These are phyloP conservation scores for Malassezia restricta DNA, from an alignment of 1,284 basidiomycete genomes.

Conservation along the genomic window DNA sequence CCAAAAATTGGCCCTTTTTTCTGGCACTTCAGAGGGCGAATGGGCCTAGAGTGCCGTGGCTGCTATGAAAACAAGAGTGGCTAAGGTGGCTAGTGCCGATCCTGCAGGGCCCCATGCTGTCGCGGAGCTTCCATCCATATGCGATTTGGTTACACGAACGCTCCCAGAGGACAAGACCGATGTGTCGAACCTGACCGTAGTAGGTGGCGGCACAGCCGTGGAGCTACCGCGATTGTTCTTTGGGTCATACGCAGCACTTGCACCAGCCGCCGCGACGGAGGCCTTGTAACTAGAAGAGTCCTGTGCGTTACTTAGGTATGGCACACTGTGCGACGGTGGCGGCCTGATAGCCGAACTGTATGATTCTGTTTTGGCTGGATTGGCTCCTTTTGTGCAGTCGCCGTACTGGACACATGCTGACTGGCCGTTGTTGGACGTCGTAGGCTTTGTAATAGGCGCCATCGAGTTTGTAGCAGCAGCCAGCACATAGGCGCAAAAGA, in stretches of 20 bases:
- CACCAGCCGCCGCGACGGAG: slow-evolving; percentile 6
- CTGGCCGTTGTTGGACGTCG: slow-evolving; percentile 5
- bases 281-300: background rate
- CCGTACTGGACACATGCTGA: slow-evolving; percentile 14
- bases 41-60: too few species aligned
- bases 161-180: background rate
- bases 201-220: slow-evolving; percentile 10
- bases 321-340: slow-evolving; percentile 3
- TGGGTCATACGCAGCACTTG: slow-evolving; percentile 2
- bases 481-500: too few species aligned
- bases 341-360: background rate
- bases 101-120: background rate
- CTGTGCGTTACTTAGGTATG: background rate
- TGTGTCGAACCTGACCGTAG: slow-evolving; percentile 4
- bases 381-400: slow-evolving; percentile 6
- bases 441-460: slow-evolving; percentile 8
- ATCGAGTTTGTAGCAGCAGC: background rate
- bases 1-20: too few species aligned
- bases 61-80: too few species aligned
- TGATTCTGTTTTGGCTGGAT: slow-evolving; percentile 9
- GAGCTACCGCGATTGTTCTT: background rate
- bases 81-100: too few species aligned
- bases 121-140: background rate
- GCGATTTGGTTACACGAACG: background rate
- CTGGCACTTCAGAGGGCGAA: too few species aligned